Conservation (phyloP, 768 basidiomycete genomes). For the Agrocybe praecox region DNA sequence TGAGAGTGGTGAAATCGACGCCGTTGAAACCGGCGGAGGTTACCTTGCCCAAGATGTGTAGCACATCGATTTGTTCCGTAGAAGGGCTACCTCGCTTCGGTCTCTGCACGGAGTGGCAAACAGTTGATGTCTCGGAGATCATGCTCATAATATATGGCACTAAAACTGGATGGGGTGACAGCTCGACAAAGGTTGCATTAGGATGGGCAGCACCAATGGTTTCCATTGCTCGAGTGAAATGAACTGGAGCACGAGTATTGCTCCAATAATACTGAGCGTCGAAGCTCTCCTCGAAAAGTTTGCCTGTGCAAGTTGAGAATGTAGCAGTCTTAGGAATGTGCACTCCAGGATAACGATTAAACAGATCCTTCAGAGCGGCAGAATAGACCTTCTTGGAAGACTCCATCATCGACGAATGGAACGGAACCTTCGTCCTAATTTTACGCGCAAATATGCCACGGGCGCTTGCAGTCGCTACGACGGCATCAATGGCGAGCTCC, state of each 20-base stretch:
- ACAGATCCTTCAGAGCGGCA: constrained; percentile 29
- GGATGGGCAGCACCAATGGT: constrained; percentile 20
- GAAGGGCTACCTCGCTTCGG: constrained; percentile 17
- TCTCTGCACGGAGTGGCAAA: constrained; percentile 29
- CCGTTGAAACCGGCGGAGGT: constrained; percentile 27
- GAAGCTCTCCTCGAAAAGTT: constrained; percentile 20
- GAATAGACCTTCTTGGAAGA: constrained; percentile 30
- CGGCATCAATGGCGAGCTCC: constrained; percentile 24
- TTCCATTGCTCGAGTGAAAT: constrained; percentile 34
- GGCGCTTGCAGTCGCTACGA: constrained; percentile 27
- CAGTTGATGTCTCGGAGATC: constrained; percentile 14
- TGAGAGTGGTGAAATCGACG: constrained; percentile 32
- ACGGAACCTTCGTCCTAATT: constrained; percentile 36
- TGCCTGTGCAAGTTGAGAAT: constrained; percentile 40
- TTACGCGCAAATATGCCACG: constrained; percentile 35
- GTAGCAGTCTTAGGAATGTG: constrained; percentile 27
- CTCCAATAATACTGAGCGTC: constrained; percentile 43
- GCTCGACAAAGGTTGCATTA: constrained; percentile 34
- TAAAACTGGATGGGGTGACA: constrained; percentile 41
- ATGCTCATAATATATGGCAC: constrained; percentile 30
- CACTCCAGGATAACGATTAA: constrained; percentile 30
- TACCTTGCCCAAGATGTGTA: constrained; percentile 30
- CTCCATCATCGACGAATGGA: constrained; percentile 42
- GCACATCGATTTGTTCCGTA: constrained; percentile 26
- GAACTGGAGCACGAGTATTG: constrained; percentile 37